Evolutionary conservation across 2,329 filamentous ascomycete genomes (phyloP).

Genomic region (Elsinoe necatrix): DNA sequence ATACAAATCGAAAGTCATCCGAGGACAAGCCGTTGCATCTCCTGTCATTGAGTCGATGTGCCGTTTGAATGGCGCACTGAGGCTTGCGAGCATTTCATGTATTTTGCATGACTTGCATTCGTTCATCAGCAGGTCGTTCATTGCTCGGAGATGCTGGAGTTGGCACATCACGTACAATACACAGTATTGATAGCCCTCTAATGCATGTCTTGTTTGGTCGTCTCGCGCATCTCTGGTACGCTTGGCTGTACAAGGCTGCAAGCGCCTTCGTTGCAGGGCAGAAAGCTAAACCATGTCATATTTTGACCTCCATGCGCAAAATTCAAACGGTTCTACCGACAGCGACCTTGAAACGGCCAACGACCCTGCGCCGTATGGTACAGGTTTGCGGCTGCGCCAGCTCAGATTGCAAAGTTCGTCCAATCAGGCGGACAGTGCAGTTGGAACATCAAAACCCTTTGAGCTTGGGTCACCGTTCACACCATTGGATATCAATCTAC

Average conservation of each 20-base stretch:
- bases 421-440: not conserved
- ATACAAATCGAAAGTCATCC: not conserved
- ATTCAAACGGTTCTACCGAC: not conserved
- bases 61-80: not conserved
- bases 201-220: not conserved
- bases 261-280: not conserved
- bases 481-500: not conserved
- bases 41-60: not conserved
- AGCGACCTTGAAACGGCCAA: not conserved
- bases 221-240: not conserved
- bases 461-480: slow-evolving; percentile 8
- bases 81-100: not conserved
- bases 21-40: not conserved
- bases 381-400: not conserved
- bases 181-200: not conserved
- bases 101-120: not conserved
- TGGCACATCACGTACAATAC: no score
- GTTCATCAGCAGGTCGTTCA: no score
- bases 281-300: not conserved
- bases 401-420: not conserved
- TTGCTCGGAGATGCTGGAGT: no score
- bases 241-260: not conserved
- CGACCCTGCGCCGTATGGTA: not conserved
- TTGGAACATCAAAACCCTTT: not conserved
- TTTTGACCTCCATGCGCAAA: not conserved